Evolutionary conservation across 257 asterid genomes (phyloP).

Genomic region (Ajuga chamaepitys): DNA sequence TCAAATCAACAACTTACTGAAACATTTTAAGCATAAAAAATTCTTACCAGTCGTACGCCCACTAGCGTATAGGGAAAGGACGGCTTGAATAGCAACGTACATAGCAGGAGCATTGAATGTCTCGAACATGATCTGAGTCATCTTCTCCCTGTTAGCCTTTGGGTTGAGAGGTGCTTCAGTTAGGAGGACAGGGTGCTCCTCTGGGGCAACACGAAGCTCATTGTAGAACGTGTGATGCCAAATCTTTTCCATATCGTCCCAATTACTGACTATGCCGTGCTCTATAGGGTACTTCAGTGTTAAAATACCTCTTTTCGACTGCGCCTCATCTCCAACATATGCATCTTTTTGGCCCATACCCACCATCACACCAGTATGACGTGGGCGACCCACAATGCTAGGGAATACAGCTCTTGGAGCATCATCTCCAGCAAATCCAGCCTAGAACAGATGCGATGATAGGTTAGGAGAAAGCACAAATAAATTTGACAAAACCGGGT

Average conservation of each 20-base stretch:
- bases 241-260: slow-evolving; percentile 46
- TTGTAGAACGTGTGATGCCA: slow-evolving; percentile 45
- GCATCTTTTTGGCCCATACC: slow-evolving; percentile 42
- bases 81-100: slow-evolving; percentile 46
- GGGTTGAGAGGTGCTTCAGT: slow-evolving; percentile 46
- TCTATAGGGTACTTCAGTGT: slow-evolving; percentile 41
- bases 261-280: slow-evolving; percentile 38
- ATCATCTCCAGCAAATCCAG: slow-evolving; percentile 49
- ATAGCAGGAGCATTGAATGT: slow-evolving; percentile 40
- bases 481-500: neutral
- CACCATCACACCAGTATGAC: slow-evolving; percentile 39
- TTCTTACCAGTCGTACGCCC: slow-evolving; percentile 42
- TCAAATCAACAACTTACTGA: neutral
- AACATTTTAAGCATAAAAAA: neutral
- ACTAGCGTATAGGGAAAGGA: slow-evolving; percentile 43
- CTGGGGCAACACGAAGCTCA: slow-evolving; percentile 46
- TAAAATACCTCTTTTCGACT: slow-evolving; percentile 34
- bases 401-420: slow-evolving; percentile 48
- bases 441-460: slow-evolving; percentile 11
- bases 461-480: neutral
- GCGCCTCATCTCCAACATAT: slow-evolving; percentile 40
- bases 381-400: slow-evolving; percentile 39
- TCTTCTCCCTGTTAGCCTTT: slow-evolving; percentile 41
- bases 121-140: slow-evolving; percentile 46
- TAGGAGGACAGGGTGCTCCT: slow-evolving; percentile 39